Conservation (phyloP, 2,329 filamentous ascomycete species). For the Colletotrichum sp. region DNA sequence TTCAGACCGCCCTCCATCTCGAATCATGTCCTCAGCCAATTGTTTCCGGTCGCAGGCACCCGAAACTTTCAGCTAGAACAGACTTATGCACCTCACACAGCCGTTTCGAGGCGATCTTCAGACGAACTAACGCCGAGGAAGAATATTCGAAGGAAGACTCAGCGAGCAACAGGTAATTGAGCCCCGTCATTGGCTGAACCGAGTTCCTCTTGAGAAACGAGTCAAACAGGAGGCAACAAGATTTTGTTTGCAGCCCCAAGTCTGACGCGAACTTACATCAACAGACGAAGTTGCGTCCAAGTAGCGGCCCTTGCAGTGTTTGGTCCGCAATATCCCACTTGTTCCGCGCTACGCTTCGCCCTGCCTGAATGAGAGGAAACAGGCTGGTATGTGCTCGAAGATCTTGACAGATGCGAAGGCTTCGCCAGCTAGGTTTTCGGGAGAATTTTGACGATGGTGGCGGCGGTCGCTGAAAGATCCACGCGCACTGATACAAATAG, state of each 20-base stretch:
- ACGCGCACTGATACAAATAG: background rate
- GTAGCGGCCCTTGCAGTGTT: background rate
- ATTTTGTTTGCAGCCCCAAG: background rate
- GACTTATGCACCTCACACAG: conserved; percentile 3
- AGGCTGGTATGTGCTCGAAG: background rate
- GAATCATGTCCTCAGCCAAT: background rate
- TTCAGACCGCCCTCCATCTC: background rate
- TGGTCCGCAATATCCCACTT: background rate
- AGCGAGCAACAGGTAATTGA: background rate
- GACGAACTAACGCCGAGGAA: background rate
- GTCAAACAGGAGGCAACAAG: background rate
- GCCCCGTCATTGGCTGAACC: background rate
- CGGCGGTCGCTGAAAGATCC: background rate
- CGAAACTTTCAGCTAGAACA: background rate
- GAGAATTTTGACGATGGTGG: background rate
- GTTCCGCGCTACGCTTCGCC: background rate
- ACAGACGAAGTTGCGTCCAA: background rate
- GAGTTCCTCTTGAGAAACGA: background rate
- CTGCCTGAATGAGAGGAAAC: background rate
- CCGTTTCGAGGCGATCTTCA: background rate
- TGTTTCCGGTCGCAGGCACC: background rate
- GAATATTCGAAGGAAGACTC: background rate
- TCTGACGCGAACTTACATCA: background rate
- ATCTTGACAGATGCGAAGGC: background rate
- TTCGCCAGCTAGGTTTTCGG: background rate